These are phyloP conservation scores for Russula foetens DNA, from an alignment of 768 basidiomycete species.

Conservation along the genomic window DNA sequence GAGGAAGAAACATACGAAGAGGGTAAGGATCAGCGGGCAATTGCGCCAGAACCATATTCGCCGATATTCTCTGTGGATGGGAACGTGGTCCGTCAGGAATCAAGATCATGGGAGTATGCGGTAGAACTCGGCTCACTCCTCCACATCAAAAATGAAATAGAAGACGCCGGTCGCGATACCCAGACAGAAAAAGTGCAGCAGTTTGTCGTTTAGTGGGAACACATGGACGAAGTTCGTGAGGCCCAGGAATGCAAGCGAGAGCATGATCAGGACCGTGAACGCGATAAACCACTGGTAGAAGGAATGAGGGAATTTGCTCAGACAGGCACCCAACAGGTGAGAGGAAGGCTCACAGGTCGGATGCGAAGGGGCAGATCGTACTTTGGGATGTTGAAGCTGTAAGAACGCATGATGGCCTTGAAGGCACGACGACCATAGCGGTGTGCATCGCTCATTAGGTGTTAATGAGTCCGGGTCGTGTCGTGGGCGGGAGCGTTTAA, in stretches of 20 bases:
- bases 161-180: slow-evolving; percentile 68
- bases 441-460: slow-evolving; percentile 21
- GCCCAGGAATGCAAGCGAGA: slow-evolving; percentile 64
- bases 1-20: slow-evolving; percentile 64
- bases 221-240: slow-evolving; percentile 62
- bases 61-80: slow-evolving; percentile 55
- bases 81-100: background rate
- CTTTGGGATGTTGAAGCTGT: slow-evolving; percentile 51
- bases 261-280: slow-evolving; percentile 60
- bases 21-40: slow-evolving; percentile 58
- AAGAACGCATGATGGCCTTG: slow-evolving; percentile 66
- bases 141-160: slow-evolving; percentile 83
- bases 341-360: slow-evolving; percentile 45
- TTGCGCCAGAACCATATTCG: slow-evolving; percentile 86
- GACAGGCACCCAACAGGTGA: background rate
- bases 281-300: slow-evolving; percentile 66
- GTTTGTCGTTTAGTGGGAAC: slow-evolving; percentile 69
- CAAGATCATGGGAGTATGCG: background rate
- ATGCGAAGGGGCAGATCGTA: slow-evolving; percentile 65
- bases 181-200: slow-evolving; percentile 75
- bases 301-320: too few species aligned
- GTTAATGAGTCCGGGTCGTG: background rate
- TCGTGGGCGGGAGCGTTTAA: background rate
- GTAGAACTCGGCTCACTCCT: slow-evolving; percentile 51
- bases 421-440: slow-evolving; percentile 37